phyloP scores from a whole-genome alignment of 306 rosid species.

The Potentilla sterilis region DNA sequence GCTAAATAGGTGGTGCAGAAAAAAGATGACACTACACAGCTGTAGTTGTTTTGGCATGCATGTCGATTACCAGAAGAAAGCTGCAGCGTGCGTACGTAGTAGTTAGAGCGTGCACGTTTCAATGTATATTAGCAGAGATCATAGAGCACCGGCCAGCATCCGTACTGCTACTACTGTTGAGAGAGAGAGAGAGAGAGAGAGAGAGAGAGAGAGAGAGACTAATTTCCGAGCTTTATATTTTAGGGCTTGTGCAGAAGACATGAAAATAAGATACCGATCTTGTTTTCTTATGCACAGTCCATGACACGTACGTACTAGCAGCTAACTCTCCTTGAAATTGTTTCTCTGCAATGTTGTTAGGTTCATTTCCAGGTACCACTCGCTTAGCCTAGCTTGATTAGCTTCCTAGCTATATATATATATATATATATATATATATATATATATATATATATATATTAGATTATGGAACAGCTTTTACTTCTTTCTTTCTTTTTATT shows the following conservation, averaged over 20 bases:
- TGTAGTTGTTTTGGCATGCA: conserved; percentile 35
- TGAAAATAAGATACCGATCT: conserved; percentile 9
- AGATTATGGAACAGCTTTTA: background rate
- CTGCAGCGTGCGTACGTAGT: conserved; percentile 9
- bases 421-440: background rate
- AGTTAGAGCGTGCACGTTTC: conserved; percentile 17
- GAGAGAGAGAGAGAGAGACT: background rate
- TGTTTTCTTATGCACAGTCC: background rate
- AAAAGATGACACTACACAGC: conserved; percentile 36
- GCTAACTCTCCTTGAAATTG: background rate
- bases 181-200: background rate
- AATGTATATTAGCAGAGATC: background rate
- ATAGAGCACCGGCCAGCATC: background rate
- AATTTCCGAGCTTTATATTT: background rate
- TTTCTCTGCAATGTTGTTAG: background rate
- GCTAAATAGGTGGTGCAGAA: conserved; percentile 17
- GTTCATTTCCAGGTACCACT: conserved; percentile 15
- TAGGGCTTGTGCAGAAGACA: conserved; percentile 15
- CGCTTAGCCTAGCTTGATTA: background rate
- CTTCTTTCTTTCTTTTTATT: background rate
- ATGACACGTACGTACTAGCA: background rate
- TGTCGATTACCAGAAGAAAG: conserved; percentile 14
- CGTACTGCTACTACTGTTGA: conserved; percentile 1
- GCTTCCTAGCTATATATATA: background rate
- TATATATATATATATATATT: background rate